Percentiles rank a stretch among this genome's conserved stretches.
Evolutionary conservation across 768 basidiomycete genomes (phyloP).

Genomic region (Rhodotorula graminis): DNA sequence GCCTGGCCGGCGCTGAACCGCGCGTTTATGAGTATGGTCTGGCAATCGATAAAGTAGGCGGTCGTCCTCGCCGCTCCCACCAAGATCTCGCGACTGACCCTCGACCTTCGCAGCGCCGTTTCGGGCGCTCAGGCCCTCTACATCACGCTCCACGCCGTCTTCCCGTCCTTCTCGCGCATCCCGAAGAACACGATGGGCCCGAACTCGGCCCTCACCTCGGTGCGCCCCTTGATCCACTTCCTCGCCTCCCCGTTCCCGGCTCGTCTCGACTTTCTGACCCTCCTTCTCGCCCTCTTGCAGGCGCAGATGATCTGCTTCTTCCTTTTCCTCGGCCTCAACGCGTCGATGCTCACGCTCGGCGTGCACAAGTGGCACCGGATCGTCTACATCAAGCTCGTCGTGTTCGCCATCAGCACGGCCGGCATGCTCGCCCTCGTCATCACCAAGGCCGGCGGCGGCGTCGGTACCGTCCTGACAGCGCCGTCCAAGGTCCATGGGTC

Average conservation of each 20-base stretch:
- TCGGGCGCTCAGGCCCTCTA: constrained; percentile 70
- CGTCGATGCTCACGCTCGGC: constrained; percentile 54
- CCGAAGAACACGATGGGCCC: constrained; percentile 65
- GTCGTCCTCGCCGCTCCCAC: not conserved
- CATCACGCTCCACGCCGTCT: constrained; percentile 69
- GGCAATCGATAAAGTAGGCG: constrained; percentile 1
- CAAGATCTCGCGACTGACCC: not conserved
- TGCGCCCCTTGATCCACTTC: constrained; percentile 25
- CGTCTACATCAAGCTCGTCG: constrained; percentile 57
- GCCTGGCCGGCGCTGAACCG: constrained; percentile 67
- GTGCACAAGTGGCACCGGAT: constrained; percentile 40
- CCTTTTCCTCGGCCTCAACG: constrained; percentile 70
- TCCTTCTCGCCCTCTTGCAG: not conserved
- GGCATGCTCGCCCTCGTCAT: constrained; percentile 73
- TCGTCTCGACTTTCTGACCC: constrained; percentile 7
- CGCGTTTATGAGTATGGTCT: constrained; percentile 20
- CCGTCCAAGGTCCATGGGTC: constrained; percentile 62
- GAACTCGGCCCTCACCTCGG: constrained; percentile 9
- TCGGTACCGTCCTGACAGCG: constrained; percentile 66
- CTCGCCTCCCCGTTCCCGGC: constrained; percentile 20
- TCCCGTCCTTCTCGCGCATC: constrained; percentile 54
- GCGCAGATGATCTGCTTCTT: constrained; percentile 60
- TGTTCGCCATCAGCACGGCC: constrained; percentile 63
- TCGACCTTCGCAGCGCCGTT: not conserved
- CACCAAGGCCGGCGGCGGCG: constrained; percentile 62